Conservation (phyloP, 768 basidiomycete species). For the Boletus patriciae region DNA sequence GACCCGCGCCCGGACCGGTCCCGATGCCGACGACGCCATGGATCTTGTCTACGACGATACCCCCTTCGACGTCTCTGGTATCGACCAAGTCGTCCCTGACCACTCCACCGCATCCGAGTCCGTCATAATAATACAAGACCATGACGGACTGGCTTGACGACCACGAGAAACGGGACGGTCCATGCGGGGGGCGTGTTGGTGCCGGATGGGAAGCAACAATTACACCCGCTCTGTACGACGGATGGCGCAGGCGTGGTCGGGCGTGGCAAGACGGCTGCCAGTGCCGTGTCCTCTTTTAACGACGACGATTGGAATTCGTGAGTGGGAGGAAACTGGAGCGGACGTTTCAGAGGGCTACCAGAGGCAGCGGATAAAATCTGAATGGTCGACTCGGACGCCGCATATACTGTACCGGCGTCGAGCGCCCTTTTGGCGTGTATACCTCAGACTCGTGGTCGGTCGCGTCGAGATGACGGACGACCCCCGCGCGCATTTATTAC, state of each 20-base stretch:
- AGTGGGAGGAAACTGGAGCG: background rate
- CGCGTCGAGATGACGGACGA: no score
- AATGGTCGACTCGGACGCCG: no score
- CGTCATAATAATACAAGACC: constrained; percentile 17
- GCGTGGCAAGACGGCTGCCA: background rate
- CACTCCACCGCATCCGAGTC: background rate
- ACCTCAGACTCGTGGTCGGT: no score
- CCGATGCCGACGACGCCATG: constrained; percentile 9
- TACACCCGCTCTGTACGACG: no score
- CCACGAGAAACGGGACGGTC: constrained; percentile 35
- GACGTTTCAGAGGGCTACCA: no score
- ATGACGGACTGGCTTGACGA: constrained; percentile 34
- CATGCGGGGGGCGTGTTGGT: constrained; percentile 23
- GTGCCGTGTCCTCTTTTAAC: constrained; percentile 30
- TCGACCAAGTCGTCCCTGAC: background rate
- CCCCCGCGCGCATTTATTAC: no score
- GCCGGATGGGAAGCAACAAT: constrained; percentile 29
- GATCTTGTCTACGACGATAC: constrained; percentile 12
- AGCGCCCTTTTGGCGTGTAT: no score
- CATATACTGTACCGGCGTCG: no score
- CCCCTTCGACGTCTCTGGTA: background rate
- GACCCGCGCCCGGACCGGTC: constrained; percentile 16
- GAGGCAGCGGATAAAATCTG: no score
- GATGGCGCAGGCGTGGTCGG: no score
- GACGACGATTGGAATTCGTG: constrained; percentile 68